phyloP scores from a whole-genome alignment of 768 basidiomycete species.

The Lentinus tigrinus region DNA sequence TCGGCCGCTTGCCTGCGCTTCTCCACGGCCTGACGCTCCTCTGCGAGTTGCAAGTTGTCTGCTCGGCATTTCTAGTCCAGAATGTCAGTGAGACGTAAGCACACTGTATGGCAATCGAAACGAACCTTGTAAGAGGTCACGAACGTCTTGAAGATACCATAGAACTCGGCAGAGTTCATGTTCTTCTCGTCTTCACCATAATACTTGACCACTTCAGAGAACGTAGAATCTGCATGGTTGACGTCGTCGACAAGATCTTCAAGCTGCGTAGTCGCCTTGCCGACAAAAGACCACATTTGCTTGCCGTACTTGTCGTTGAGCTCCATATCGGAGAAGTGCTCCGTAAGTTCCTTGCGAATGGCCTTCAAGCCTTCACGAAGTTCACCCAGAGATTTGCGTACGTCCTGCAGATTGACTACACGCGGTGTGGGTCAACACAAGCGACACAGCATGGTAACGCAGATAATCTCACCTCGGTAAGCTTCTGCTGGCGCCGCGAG shows the following conservation, averaged over 20 bases:
- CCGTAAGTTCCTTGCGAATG: slow-evolving; percentile 77
- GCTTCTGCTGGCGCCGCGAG: slow-evolving; percentile 88
- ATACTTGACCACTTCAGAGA: slow-evolving; percentile 82
- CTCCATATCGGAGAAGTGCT: slow-evolving; percentile 74
- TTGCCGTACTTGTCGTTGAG: slow-evolving; percentile 76
- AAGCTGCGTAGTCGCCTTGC: slow-evolving; percentile 69
- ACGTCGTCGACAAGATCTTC: slow-evolving; percentile 87
- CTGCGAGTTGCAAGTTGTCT: slow-evolving; percentile 73
- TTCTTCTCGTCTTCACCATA: slow-evolving; percentile 93
- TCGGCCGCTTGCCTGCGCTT: slow-evolving; percentile 69
- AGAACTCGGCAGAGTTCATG: slow-evolving; percentile 89
- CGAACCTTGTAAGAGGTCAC: slow-evolving; percentile 87
- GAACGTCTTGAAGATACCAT: slow-evolving; percentile 96
- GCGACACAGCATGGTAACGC: slow-evolving; percentile 1
- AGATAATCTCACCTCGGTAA: slow-evolving; percentile 64
- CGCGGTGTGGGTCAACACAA: slow-evolving; percentile 9
- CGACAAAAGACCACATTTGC: slow-evolving; percentile 91
- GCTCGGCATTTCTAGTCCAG: slow-evolving; percentile 77
- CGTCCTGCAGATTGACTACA: slow-evolving; percentile 81
- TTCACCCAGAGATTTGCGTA: slow-evolving; percentile 72
- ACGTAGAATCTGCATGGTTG: slow-evolving; percentile 79
- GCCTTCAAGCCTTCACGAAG: slow-evolving; percentile 74
- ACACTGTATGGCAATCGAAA: neutral
- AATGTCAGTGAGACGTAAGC: neutral
- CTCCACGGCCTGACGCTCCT: slow-evolving; percentile 67